phyloP scores from a whole-genome alignment of 305 asterid species.

The Petunia hybrid region DNA sequence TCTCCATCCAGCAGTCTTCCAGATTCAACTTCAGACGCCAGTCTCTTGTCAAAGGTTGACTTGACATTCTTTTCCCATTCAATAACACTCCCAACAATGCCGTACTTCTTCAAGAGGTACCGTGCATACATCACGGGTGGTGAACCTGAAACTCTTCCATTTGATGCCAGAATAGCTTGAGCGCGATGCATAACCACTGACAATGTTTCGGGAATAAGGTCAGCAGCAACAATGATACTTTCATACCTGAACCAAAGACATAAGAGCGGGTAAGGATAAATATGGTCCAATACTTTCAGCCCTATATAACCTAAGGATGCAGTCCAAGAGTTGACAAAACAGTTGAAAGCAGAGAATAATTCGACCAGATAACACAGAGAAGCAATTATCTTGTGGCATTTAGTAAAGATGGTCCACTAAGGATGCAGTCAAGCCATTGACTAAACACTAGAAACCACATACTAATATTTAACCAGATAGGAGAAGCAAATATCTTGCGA shows the following conservation, averaged over 20 bases:
- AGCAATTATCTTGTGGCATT: background rate
- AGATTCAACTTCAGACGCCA: conserved; percentile 81
- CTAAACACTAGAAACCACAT: too few species aligned
- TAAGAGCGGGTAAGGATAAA: conserved; percentile 31
- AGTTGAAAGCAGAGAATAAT: conserved; percentile 8
- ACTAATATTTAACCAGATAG: background rate
- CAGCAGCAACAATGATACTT: conserved; percentile 83
- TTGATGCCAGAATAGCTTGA: conserved; percentile 69
- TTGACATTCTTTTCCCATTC: conserved; percentile 92
- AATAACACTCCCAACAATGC: conserved; percentile 70
- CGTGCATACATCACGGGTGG: conserved; percentile 73
- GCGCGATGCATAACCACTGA: conserved; percentile 83
- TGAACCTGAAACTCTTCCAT: conserved; percentile 79
- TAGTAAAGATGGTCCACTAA: background rate
- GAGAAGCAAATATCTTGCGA: conserved; percentile 6
- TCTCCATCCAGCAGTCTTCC: conserved; percentile 83
- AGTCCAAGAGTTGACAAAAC: background rate
- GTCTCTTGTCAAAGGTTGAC: conserved; percentile 82
- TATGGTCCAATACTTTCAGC: conserved; percentile 6
- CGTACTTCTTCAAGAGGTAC: conserved; percentile 75
- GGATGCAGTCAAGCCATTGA: too few species aligned
- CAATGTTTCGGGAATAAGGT: conserved; percentile 86
- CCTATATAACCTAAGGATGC: background rate
- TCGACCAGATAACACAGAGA: background rate
- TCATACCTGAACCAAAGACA: conserved; percentile 73